Evolutionary conservation across 2,329 filamentous ascomycete species (phyloP).

Genomic region (Stenocarpella maydis): DNA sequence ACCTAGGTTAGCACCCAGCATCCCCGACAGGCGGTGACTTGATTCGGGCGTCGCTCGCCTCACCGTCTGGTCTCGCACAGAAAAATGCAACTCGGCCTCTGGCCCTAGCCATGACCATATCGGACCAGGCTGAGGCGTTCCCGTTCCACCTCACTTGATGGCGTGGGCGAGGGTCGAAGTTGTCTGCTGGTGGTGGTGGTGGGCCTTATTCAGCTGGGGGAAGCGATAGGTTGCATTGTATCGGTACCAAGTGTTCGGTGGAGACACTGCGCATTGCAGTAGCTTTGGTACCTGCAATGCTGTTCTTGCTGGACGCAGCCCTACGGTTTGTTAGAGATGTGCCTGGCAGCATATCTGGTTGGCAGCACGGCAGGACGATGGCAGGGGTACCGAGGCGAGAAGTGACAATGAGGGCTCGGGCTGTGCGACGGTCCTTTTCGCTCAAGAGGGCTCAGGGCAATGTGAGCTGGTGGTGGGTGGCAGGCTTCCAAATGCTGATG

Average conservation of each 20-base stretch:
- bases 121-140: background rate
- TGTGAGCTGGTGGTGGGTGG: background rate
- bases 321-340: background rate
- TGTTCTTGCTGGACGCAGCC: background rate
- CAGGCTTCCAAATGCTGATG: background rate
- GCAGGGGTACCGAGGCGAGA: background rate
- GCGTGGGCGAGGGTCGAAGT: background rate
- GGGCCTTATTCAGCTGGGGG: background rate
- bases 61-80: background rate
- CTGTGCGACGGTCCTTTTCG: background rate
- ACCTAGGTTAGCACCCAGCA: background rate
- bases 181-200: background rate
- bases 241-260: too few relatives aligned
- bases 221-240: background rate
- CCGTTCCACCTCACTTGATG: background rate
- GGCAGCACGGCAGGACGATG: background rate
- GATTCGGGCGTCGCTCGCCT: background rate
- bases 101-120: background rate
- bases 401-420: background rate
- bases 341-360: too few relatives aligned
- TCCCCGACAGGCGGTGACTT: background rate
- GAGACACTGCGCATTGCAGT: background rate
- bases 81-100: background rate
- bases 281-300: background rate
- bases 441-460: background rate